phyloP scores from a whole-genome alignment of 805 yeast species.

The Wickerhamomyces strasburgensis region DNA sequence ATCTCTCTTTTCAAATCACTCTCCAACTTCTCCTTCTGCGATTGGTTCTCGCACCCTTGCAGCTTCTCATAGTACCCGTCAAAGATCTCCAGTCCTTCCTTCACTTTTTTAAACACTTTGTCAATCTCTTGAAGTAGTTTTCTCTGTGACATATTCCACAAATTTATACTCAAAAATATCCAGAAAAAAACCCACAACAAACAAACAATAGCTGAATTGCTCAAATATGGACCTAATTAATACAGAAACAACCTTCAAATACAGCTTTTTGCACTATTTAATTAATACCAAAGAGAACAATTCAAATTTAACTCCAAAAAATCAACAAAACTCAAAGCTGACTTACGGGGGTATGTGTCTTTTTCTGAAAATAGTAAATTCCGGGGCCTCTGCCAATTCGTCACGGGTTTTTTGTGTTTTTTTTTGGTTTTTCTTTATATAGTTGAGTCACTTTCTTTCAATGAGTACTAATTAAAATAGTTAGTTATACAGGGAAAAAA shows the following conservation, averaged over 20 bases:
- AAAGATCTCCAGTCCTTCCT: slow-evolving; percentile 84
- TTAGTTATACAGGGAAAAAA: neutral
- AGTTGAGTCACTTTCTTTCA: neutral
- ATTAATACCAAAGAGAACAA: no score
- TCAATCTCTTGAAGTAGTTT: slow-evolving; percentile 72
- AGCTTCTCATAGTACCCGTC: slow-evolving; percentile 85
- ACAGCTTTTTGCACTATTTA: no score
- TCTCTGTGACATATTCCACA: slow-evolving; percentile 38
- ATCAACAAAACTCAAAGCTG: no score
- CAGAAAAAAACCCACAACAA: neutral
- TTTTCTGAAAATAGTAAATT: no score
- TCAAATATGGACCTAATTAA: no score
- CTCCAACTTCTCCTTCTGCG: slow-evolving; percentile 92
- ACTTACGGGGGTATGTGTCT: no score
- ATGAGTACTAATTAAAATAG: neutral
- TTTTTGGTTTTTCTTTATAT: neutral
- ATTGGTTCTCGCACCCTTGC: slow-evolving; percentile 69
- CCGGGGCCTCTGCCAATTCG: no score
- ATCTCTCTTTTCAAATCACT: slow-evolving; percentile 90
- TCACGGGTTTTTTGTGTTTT: neutral
- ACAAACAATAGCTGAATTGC: no score
- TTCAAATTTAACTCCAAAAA: no score
- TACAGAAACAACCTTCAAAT: no score
- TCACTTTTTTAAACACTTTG: slow-evolving; percentile 84
- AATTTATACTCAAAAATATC: neutral